A percentile compares a stretch with the other conserved stretches of the same genome.
Conservation (phyloP, 257 asterid genomes). For the Capsicum chinense region DNA sequence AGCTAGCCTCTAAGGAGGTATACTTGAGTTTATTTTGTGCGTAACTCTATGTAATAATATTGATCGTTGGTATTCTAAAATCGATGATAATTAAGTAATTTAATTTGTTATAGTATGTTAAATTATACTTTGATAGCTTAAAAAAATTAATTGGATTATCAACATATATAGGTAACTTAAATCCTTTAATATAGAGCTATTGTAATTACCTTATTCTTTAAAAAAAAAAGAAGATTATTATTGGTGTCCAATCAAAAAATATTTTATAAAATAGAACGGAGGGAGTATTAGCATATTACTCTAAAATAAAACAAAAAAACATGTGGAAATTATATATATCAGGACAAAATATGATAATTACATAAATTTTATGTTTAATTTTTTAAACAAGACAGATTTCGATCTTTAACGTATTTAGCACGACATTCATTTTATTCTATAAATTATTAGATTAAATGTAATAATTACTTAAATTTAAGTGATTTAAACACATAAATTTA, state of each 20-base stretch:
- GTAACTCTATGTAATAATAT: neutral
- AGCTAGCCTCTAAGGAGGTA: neutral
- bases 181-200: no score
- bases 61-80: neutral
- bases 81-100: neutral
- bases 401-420: neutral
- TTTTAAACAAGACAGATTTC: neutral
- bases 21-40: neutral
- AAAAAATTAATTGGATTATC: neutral
- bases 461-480: no score
- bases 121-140: neutral
- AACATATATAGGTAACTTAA: no score
- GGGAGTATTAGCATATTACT: neutral
- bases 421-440: neutral
- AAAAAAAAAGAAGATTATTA: no score
- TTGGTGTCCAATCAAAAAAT: neutral
- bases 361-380: neutral
- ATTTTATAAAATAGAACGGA: neutral
- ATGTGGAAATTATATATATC: neutral
- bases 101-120: neutral
- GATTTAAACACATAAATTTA: no score
- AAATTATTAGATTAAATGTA: no score
- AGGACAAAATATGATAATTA: neutral
- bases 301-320: neutral
- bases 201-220: no score